phyloP scores from a whole-genome alignment of 78 protist genomes.

The Dictyostelium discoideum region DNA sequence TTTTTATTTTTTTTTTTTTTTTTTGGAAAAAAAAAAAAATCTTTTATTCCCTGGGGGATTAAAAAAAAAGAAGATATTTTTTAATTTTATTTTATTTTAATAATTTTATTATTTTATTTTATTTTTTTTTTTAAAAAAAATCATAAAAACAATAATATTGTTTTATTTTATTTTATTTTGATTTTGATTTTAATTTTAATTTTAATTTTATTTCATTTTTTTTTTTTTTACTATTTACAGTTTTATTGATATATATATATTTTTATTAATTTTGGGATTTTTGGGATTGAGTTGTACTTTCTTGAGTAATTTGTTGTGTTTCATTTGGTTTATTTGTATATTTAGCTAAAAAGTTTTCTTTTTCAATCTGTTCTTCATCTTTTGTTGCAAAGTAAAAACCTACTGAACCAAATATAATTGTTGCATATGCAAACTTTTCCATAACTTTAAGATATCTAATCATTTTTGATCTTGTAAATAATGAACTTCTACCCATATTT shows the following conservation, averaged over 20 bases:
- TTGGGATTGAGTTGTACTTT: neutral
- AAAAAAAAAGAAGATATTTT: too few species aligned
- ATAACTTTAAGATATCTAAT: slow-evolving; percentile 12
- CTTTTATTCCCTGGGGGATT: neutral
- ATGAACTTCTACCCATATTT: slow-evolving; percentile 32
- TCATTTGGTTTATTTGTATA: neutral
- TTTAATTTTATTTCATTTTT: neutral
- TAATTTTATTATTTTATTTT: too few species aligned
- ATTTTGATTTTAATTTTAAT: neutral
- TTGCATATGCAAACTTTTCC: slow-evolving; percentile 9
- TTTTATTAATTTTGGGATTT: neutral
- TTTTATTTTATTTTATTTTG: neutral
- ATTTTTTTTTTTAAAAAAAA: neutral
- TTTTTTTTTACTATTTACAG: neutral
- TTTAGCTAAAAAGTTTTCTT: neutral
- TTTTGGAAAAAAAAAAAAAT: neutral
- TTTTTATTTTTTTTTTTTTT: neutral
- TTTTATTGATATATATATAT: neutral
- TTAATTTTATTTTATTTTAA: too few species aligned
- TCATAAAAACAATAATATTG: too few species aligned
- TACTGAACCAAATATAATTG: slow-evolving; percentile 6
- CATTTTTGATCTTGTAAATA: slow-evolving; percentile 34
- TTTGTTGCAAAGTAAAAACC: neutral
- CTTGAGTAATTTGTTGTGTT: neutral
- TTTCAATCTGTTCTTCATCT: neutral